A percentile compares a stretch with the other conserved stretches of the same genome.
Evolutionary conservation across 2,329 filamentous ascomycete genomes (phyloP).

Genomic region (Trichothecium roseum): DNA sequence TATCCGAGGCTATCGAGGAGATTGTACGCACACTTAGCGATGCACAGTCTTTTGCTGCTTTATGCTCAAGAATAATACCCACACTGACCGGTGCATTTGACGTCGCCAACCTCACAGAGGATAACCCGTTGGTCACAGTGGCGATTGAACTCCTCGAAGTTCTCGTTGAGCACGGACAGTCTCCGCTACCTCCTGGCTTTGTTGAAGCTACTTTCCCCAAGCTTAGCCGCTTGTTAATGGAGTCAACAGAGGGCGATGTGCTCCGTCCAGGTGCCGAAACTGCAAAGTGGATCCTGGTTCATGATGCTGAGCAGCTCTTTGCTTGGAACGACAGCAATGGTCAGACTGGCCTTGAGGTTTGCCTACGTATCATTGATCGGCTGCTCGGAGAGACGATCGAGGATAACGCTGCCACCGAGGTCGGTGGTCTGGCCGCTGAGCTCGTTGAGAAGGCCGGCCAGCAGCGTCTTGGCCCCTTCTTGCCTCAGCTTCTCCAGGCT

Average conservation of each 20-base stretch:
- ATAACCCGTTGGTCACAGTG: constrained; percentile 75
- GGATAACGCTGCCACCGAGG: constrained; percentile 90
- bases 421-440: constrained; percentile 87
- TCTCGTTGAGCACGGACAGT: constrained; percentile 70
- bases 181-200: constrained; percentile 79
- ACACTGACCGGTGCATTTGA: constrained; percentile 84
- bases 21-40: constrained; percentile 62
- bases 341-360: constrained; percentile 77
- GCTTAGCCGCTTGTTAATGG: constrained; percentile 70
- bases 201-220: constrained; percentile 81
- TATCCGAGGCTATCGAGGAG: constrained; percentile 86
- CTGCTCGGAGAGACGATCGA: constrained; percentile 76
- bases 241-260: constrained; percentile 77
- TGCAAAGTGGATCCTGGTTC: constrained; percentile 79
- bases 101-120: constrained; percentile 73
- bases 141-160: constrained; percentile 77
- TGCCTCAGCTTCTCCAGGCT: constrained; percentile 78
- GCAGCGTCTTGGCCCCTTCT: constrained; percentile 79
- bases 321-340: constrained; percentile 73
- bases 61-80: constrained; percentile 81
- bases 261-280: constrained; percentile 78
- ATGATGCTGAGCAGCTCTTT: constrained; percentile 85
- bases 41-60: constrained; percentile 58
- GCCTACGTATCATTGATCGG: constrained; percentile 84
- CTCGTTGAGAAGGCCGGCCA: constrained; percentile 92